These are phyloP conservation scores for Primulina eburnea DNA, from an alignment of 257 asterid genomes.

Conservation along the genomic window DNA sequence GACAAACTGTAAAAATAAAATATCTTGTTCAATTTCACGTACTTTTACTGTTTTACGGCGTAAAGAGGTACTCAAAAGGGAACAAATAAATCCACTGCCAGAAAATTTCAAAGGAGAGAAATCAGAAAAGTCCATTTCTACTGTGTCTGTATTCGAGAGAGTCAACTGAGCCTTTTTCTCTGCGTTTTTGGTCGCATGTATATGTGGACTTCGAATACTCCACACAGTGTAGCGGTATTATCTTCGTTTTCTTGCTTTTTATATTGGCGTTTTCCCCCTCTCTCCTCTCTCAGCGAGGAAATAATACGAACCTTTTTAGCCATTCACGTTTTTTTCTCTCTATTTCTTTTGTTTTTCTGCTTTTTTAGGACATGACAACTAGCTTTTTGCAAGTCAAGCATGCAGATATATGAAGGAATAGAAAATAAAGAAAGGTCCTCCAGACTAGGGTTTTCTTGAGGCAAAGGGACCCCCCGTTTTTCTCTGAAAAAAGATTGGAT, in stretches of 20 bases:
- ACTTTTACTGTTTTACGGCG: neutral
- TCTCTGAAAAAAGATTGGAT: neutral
- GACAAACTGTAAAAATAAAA: too few species aligned
- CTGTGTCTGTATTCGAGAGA: neutral
- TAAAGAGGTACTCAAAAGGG: neutral
- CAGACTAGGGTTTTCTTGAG: neutral
- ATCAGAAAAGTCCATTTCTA: neutral
- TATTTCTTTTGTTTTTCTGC: neutral
- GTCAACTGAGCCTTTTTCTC: neutral
- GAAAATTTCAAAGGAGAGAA: neutral
- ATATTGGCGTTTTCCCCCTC: neutral
- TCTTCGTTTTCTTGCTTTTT: neutral
- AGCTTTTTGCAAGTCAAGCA: constrained; percentile 23
- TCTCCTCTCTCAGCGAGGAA: neutral
- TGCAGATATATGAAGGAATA: constrained; percentile 12
- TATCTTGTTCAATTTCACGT: neutral
- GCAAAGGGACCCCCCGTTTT: neutral
- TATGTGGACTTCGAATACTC: neutral
- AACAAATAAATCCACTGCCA: neutral
- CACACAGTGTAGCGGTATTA: neutral
- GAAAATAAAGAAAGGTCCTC: neutral
- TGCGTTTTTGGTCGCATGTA: neutral
- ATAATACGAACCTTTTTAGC: neutral
- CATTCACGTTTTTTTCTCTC: neutral
- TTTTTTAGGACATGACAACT: neutral